Evolutionary conservation across 495 filamentous ascomycete species (phyloP).

Genomic region (Hypoxylon fragiforme): DNA sequence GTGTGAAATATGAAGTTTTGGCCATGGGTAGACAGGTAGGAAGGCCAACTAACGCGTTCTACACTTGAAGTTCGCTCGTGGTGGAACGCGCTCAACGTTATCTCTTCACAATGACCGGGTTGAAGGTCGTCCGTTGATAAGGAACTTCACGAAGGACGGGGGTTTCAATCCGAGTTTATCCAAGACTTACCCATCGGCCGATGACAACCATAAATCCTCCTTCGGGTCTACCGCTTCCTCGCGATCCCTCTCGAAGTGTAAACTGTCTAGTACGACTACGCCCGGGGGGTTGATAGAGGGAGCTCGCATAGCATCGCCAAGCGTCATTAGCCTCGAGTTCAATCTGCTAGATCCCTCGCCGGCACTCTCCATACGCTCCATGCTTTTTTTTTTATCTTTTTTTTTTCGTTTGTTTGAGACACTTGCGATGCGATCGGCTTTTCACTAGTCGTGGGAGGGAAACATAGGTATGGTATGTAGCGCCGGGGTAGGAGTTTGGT

Average conservation of each 20-base stretch:
- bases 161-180: too few relatives aligned
- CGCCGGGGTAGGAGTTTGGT: background rate
- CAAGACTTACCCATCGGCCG: slow-evolving; percentile 48
- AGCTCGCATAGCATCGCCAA: slow-evolving; percentile 47
- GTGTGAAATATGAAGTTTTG: background rate
- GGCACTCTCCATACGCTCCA: slow-evolving; percentile 3
- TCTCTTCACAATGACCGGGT: background rate
- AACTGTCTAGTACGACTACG: slow-evolving; percentile 43
- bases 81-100: background rate
- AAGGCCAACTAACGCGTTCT: background rate
- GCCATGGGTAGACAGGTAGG: background rate
- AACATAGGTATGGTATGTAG: too few relatives aligned
- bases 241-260: slow-evolving; percentile 22
- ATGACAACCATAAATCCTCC: slow-evolving; percentile 51
- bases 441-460: background rate
- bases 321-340: slow-evolving; percentile 30
- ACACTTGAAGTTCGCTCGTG: background rate
- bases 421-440: slow-evolving; percentile 1
- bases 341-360: slow-evolving; percentile 12
- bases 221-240: slow-evolving; percentile 43
- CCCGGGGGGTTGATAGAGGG: slow-evolving; percentile 42
- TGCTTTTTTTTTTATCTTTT: too few relatives aligned
- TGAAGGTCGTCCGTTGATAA: too few relatives aligned
- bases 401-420: too few relatives aligned
- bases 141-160: background rate